Evolutionary conservation across 176 grass and related monocot genomes (phyloP).

Genomic region (Oryza punctata): DNA sequence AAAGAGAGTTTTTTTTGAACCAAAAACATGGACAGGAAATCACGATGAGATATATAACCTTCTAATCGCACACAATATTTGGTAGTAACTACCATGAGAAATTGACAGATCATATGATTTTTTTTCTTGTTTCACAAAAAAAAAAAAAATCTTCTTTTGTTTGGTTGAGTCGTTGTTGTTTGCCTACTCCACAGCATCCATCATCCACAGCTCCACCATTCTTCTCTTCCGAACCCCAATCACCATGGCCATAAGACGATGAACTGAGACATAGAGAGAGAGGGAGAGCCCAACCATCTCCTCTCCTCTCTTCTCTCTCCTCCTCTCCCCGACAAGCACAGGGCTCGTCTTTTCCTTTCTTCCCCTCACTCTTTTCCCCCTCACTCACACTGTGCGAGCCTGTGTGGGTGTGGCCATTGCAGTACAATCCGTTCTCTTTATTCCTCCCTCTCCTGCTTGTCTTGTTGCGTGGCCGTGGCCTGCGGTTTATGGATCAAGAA

Average conservation of each 20-base stretch:
- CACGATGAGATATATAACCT: background rate
- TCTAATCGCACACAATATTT: background rate
- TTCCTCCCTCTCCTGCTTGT: conserved; percentile 41
- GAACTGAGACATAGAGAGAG: background rate
- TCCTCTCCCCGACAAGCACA: conserved; percentile 39
- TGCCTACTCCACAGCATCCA: background rate
- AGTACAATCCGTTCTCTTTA: conserved; percentile 36
- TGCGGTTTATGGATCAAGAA: conserved; percentile 53
- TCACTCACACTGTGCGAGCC: conserved; percentile 10
- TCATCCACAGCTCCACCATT: conserved; percentile 13
- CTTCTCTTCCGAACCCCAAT: background rate
- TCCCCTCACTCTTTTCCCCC: conserved; percentile 24
- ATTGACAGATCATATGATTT: background rate
- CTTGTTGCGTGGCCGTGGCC: conserved; percentile 35
- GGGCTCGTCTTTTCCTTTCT: conserved; percentile 42
- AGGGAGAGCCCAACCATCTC: background rate
- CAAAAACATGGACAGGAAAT: background rate
- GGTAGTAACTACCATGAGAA: background rate
- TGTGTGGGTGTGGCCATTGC: conserved; percentile 19
- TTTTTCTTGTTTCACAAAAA: background rate
- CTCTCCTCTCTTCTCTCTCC: background rate
- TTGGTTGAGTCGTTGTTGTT: background rate
- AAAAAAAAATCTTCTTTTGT: background rate
- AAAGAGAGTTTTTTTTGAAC: background rate
- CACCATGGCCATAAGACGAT: conserved; percentile 35